phyloP scores from a whole-genome alignment of 805 yeast genomes.

The Pichia insulana region DNA sequence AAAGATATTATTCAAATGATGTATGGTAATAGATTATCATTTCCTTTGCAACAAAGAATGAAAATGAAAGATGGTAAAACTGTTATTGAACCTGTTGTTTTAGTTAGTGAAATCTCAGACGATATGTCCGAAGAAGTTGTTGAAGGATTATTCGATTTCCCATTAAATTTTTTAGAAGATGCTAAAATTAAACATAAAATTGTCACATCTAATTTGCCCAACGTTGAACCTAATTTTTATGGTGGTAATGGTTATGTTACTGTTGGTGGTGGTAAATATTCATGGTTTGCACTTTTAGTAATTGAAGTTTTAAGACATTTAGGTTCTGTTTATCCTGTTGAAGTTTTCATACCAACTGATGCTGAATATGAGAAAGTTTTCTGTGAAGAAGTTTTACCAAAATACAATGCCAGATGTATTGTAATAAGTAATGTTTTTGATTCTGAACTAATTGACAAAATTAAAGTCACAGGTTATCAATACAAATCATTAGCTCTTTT shows the following conservation, averaged over 20 bases:
- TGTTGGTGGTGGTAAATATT: constrained; percentile 36
- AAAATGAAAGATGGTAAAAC: constrained; percentile 19
- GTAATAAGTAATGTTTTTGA: constrained; percentile 32
- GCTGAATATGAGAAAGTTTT: constrained; percentile 11
- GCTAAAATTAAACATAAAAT: constrained; percentile 39
- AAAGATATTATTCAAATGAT: constrained; percentile 23
- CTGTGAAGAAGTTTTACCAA: constrained; percentile 33
- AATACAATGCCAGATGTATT: constrained; percentile 35
- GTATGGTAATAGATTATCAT: constrained; percentile 22
- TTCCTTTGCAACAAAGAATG: constrained; percentile 25
- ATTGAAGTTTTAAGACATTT: constrained; percentile 35
- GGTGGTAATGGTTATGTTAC: constrained; percentile 29
- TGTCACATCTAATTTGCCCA: constrained; percentile 40
- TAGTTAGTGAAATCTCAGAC: constrained; percentile 7
- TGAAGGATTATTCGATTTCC: constrained; percentile 13
- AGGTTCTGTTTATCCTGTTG: constrained; percentile 33
- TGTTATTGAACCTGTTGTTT: constrained; percentile 11
- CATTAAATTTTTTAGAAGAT: constrained; percentile 34
- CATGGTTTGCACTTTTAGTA: constrained; percentile 33
- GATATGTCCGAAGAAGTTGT: constrained; percentile 8
- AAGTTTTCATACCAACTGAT: constrained; percentile 13
- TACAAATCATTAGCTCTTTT: constrained; percentile 38
- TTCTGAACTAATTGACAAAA: constrained; percentile 13
- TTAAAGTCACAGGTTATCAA: constrained; percentile 29
- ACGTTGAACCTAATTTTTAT: constrained; percentile 22